phyloP scores from a whole-genome alignment of 139 green algal genomes.

The Chlorella vulgaris region DNA sequence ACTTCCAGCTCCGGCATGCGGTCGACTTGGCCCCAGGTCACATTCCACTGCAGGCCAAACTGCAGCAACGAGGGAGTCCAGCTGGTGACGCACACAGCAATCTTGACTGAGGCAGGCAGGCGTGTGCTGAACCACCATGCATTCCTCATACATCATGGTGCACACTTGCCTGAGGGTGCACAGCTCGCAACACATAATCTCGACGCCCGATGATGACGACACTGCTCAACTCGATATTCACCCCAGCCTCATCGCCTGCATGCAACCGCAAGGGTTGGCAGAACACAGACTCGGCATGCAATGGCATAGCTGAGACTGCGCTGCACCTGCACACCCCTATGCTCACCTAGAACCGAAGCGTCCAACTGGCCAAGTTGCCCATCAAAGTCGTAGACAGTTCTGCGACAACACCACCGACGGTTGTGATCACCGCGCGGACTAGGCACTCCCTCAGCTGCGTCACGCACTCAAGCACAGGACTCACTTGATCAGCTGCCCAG shows the following conservation, averaged over 20 bases:
- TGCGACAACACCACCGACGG: neutral
- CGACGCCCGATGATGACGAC: slow-evolving; percentile 70
- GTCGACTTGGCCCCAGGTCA: slow-evolving; percentile 36
- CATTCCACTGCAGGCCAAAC: slow-evolving; percentile 49
- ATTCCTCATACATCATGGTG: neutral
- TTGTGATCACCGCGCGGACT: neutral
- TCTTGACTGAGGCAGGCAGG: neutral
- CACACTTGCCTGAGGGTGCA: slow-evolving; percentile 52
- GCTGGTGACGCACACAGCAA: neutral
- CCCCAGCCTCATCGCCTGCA: slow-evolving; percentile 16
- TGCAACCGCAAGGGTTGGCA: neutral
- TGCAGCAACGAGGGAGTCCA: neutral
- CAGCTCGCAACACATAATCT: slow-evolving; percentile 75
- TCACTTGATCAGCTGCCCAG: slow-evolving; percentile 57
- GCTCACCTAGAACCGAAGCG: slow-evolving; percentile 40
- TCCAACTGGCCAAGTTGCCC: slow-evolving; percentile 39
- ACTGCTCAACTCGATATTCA: slow-evolving; percentile 37
- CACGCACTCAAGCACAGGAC: neutral
- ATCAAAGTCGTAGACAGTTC: slow-evolving; percentile 32
- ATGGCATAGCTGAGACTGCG: neutral
- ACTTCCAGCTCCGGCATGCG: slow-evolving; percentile 25
- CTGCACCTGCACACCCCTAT: neutral
- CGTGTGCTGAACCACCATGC: neutral
- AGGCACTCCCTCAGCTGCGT: neutral
- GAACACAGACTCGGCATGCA: neutral